Evolutionary conservation across 345 rosid species (phyloP), one percentile per base, ranked within the genome.

Genomic region (Camelina hispida): DNA sequence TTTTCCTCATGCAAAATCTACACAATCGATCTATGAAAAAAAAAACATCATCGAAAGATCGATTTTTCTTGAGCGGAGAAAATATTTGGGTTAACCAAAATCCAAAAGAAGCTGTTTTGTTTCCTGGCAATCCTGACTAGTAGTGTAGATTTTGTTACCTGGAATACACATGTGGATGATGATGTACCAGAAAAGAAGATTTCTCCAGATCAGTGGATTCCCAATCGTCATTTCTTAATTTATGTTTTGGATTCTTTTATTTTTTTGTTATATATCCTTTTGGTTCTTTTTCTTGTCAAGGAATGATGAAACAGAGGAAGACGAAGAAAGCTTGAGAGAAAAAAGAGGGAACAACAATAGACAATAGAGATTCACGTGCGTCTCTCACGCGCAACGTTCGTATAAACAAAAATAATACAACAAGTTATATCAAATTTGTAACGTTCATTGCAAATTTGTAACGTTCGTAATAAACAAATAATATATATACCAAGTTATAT

Each of bases 141-240:
- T 32, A 18, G 32, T 12, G 7, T 23, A 10, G 34, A 38, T 40
- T 40, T 30, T 50, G 32, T 65, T 71, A 77, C 77, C 80, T 70
- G 76, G 47, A 56, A 71, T 64, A 62, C 52, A 77, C 47, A 66
- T 77, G 60, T 65, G 28, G 15, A 58, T 20, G 55, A 58, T n/a
- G 55, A 77, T 34, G 2, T 47, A 28, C 55, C 53, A 71, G 55
- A 71, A 58, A 1, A 77, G 1, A 51, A 77, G 50, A 56, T 77
- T 71, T 40, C 67, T 77, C 80, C 67, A 71, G 23, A 69, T 64
- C 61, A 77, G 48, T 6, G 47, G 42, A 37, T 48, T 56, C 18
- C 11, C 22, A 28, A 25, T 25, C 16, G 15, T 4, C 76, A 77
- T 77, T 57, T 47, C 28, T 48, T 10, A 2, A 17, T 32, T 6